Conservation (phyloP, 1,284 basidiomycete genomes). For the Heterobasidion irregulare region DNA sequence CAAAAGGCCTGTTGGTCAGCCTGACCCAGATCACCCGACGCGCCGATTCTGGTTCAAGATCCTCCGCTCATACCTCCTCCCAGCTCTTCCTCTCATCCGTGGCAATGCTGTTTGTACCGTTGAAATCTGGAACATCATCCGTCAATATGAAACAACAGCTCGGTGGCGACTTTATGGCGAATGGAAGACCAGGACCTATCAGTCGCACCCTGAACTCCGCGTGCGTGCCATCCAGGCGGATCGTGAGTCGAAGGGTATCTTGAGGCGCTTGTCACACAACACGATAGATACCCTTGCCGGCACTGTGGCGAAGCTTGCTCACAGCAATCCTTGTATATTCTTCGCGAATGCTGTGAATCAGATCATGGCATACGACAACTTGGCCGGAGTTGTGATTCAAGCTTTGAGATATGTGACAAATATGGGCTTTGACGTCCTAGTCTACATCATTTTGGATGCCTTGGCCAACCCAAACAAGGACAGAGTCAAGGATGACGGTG, state of each 20-base stretch:
- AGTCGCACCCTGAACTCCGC: constrained; percentile 66
- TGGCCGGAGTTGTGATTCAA: constrained; percentile 87
- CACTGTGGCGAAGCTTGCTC: constrained; percentile 88
- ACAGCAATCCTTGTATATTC: constrained; percentile 90
- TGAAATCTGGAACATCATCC: constrained; percentile 84
- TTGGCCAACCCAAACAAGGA: constrained; percentile 81
- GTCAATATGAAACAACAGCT: constrained; percentile 67
- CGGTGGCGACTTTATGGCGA: constrained; percentile 94
- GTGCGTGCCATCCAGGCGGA: constrained; percentile 67
- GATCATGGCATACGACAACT: constrained; percentile 95
- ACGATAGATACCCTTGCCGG: constrained; percentile 79
- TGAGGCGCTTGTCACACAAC: constrained; percentile 77
- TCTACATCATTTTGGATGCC: constrained; percentile 85
- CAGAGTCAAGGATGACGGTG: constrained; percentile 88
- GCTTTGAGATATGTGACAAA: constrained; percentile 85
- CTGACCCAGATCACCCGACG: constrained; percentile 47
- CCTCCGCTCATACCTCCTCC: constrained; percentile 76
- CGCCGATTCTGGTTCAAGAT: constrained; percentile 77
- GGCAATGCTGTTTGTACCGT: constrained; percentile 82
- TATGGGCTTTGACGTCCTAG: constrained; percentile 91
- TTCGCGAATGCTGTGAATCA: constrained; percentile 89
- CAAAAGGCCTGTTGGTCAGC: constrained; percentile 43
- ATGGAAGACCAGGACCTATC: constrained; percentile 76
- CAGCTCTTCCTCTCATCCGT: constrained; percentile 79
- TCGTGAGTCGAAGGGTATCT: constrained; percentile 71